These are phyloP conservation scores for Globisporangium parvum DNA, from an alignment of 352 stramenopile genomes.

Conservation along the genomic window DNA sequence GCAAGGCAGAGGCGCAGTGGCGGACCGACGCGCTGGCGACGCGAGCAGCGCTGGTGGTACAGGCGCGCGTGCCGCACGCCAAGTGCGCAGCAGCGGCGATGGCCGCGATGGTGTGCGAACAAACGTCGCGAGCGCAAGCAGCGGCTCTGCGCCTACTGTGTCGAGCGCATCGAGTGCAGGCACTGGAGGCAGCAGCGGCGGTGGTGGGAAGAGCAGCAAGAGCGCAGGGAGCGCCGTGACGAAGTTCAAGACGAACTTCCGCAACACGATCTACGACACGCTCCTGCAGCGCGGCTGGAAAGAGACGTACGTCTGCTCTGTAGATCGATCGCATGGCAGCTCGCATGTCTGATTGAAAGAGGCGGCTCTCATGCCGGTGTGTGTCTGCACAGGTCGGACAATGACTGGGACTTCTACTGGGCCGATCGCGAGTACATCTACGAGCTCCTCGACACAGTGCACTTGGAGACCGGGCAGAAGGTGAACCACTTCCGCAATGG, in stretches of 20 bases:
- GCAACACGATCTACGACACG: constrained; percentile 91
- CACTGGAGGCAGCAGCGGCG: constrained; percentile 7
- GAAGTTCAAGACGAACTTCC: constrained; percentile 88
- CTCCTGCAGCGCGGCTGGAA: constrained; percentile 87
- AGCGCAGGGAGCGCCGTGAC: constrained; percentile 24
- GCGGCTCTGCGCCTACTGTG: background rate
- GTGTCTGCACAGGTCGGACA: constrained; percentile 30
- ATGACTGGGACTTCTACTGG: constrained; percentile 89
- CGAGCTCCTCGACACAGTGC: constrained; percentile 86
- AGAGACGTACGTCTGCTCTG: constrained; percentile 40
- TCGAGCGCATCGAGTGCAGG: background rate
- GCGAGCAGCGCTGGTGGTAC: constrained; percentile 7
- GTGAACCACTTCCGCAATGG: constrained; percentile 92
- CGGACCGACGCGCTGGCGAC: background rate
- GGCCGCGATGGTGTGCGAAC: constrained; percentile 14
- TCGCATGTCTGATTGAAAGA: background rate
- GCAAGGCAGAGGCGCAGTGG: background rate
- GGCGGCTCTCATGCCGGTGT: background rate
- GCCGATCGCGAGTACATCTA: constrained; percentile 89
- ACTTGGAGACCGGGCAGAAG: constrained; percentile 75
- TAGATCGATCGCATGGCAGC: background rate
- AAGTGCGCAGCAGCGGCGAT: constrained; percentile 34
- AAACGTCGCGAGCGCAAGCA: constrained; percentile 8
- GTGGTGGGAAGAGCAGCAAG: constrained; percentile 4
- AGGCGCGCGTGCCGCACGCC: constrained; percentile 19